These are phyloP conservation scores for Pestalotiopsis sp. DNA, from an alignment of 2,329 filamentous ascomycete species.

Conservation along the genomic window DNA sequence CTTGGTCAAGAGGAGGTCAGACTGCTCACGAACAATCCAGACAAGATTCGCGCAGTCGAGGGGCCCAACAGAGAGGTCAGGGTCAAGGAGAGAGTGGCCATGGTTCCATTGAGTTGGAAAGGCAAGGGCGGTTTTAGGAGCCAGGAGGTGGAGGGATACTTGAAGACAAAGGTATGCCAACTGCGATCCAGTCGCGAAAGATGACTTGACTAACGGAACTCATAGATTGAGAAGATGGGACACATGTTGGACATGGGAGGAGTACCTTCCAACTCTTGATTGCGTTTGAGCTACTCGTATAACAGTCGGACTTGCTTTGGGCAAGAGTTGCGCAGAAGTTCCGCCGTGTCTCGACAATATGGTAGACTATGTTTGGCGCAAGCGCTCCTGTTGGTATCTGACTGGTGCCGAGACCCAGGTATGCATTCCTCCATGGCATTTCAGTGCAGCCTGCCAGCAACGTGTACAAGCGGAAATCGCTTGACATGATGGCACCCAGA, in stretches of 20 bases:
- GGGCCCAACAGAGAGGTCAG: conserved; percentile 86
- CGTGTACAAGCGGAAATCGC: too few species aligned
- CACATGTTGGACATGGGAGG: conserved; percentile 69
- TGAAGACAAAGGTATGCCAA: conserved; percentile 83
- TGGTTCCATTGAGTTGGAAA: conserved; percentile 95
- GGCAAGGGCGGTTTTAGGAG: conserved; percentile 82
- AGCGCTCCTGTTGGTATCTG: too few species aligned
- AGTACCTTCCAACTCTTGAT: conserved; percentile 22
- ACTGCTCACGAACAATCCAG: conserved; percentile 93
- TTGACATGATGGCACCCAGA: too few species aligned
- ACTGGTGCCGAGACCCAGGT: too few species aligned
- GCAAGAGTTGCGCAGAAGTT: not conserved
- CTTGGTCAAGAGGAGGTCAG: conserved; percentile 78
- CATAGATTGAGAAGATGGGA: conserved; percentile 84
- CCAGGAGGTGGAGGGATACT: conserved; percentile 88
- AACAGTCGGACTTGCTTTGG: not conserved
- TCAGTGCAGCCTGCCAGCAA: too few species aligned
- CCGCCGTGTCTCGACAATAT: too few species aligned
- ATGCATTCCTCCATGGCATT: too few species aligned
- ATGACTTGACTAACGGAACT: conserved; percentile 5
- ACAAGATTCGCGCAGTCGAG: conserved; percentile 94
- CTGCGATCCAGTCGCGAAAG: not conserved
- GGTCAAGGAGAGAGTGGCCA: conserved; percentile 88
- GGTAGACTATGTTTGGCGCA: too few species aligned
- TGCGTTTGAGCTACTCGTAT: not conserved